Percentiles rank a stretch among this genome's conserved stretches.
Conservation (phyloP, 495 filamentous ascomycete species). For the Penicillium crystallinum region DNA sequence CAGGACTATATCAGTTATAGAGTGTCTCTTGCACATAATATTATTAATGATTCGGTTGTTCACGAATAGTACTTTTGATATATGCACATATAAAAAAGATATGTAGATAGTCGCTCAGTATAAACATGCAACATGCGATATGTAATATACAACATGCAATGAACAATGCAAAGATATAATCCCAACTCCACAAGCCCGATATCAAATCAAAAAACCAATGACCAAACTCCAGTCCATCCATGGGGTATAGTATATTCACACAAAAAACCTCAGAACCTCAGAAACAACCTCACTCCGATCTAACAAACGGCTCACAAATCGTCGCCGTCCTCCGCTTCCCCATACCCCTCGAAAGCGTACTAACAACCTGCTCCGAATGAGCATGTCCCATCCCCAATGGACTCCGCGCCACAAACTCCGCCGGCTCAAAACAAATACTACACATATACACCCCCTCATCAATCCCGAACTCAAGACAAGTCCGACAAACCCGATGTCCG, state of each 20-base stretch:
- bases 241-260: no score
- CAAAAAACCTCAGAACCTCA: no score
- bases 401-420: slow-evolving; percentile 10
- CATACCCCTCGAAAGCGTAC: background rate
- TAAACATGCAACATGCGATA: background rate
- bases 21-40: slow-evolving; percentile 2
- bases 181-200: background rate
- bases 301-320: background rate
- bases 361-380: background rate
- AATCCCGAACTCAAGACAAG: slow-evolving; percentile 20
- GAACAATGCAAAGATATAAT: no score
- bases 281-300: background rate
- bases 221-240: background rate
- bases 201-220: background rate
- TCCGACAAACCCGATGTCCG: slow-evolving; percentile 23
- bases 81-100: background rate
- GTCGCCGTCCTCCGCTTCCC: background rate
- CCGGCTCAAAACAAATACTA: slow-evolving; percentile 21
- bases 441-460: slow-evolving; percentile 19
- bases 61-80: background rate
- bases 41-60: background rate
- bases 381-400: background rate
- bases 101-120: background rate
- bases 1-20: background rate
- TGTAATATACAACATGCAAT: no score